phyloP scores from a whole-genome alignment of 805 yeast genomes.

The Brettanomyces naardenensis region DNA sequence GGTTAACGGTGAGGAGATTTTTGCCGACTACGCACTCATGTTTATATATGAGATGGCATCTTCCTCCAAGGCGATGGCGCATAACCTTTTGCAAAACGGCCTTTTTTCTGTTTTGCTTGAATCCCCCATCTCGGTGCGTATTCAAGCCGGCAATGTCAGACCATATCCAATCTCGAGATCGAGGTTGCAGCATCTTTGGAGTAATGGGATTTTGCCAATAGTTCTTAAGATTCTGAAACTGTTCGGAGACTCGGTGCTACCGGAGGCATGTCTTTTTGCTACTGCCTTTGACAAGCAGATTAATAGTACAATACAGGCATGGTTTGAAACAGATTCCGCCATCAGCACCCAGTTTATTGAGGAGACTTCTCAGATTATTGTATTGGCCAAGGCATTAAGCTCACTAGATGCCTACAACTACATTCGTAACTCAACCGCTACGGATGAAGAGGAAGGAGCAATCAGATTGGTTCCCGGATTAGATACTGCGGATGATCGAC shows the following conservation, averaged over 20 bases:
- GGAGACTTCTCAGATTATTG: constrained; percentile 62
- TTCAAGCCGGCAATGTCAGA: constrained; percentile 58
- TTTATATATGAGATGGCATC: constrained; percentile 59
- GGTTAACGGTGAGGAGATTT: constrained; percentile 53
- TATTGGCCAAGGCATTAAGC: constrained; percentile 52
- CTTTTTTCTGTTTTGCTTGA: constrained; percentile 62
- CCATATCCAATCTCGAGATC: constrained; percentile 38
- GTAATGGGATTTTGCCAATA: constrained; percentile 71
- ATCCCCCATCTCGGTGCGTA: constrained; percentile 58
- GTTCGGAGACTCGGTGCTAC: constrained; percentile 54
- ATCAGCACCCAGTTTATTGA: constrained; percentile 42
- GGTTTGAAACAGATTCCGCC: constrained; percentile 47
- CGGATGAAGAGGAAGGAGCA: constrained; percentile 7
- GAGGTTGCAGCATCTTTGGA: constrained; percentile 68
- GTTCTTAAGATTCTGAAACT: constrained; percentile 49
- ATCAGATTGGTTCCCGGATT: constrained; percentile 44
- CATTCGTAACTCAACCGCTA: constrained; percentile 18
- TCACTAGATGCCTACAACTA: constrained; percentile 46
- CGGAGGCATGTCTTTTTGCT: constrained; percentile 59
- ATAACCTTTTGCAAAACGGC: constrained; percentile 55
- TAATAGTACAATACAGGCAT: constrained; percentile 50
- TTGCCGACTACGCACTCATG: constrained; percentile 65
- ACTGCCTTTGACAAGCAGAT: constrained; percentile 61
- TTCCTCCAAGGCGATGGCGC: constrained; percentile 54
- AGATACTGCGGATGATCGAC: constrained; percentile 50